Percentiles rank a stretch among this genome's conserved stretches.
These are phyloP conservation scores for Castanea sativa DNA, from an alignment of 306 rosid species.

Conservation along the genomic window DNA sequence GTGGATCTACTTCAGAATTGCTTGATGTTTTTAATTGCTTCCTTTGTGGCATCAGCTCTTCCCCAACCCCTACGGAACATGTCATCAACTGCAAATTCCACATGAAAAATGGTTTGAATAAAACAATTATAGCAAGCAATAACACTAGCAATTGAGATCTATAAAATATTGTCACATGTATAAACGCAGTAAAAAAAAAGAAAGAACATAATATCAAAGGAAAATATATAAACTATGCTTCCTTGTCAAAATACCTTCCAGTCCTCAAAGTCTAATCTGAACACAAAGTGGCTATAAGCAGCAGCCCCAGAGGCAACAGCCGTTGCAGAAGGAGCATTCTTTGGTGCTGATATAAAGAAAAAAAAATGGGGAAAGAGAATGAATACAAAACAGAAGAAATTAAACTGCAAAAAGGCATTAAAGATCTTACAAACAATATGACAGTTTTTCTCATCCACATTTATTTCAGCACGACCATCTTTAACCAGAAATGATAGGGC, in stretches of 20 bases:
- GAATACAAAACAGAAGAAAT: not conserved
- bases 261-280: constrained; percentile 48
- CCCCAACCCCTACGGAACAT: constrained; percentile 26
- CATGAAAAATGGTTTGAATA: not conserved
- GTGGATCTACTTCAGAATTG: not conserved
- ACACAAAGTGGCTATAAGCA: constrained; percentile 42
- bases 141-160: not conserved
- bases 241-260: constrained; percentile 42
- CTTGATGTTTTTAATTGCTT: constrained; percentile 7
- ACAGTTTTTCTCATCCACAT: constrained; percentile 33
- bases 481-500: constrained; percentile 49
- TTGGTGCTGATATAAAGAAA: constrained; percentile 37
- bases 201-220: not conserved
- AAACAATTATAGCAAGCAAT: not conserved
- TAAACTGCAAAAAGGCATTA: constrained; percentile 3
- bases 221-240: not conserved
- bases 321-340: constrained; percentile 49
- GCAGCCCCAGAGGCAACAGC: constrained; percentile 32
- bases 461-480: constrained; percentile 53
- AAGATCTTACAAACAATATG: constrained; percentile 46
- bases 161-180: not conserved
- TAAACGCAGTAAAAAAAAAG: not conserved
- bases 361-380: not conserved
- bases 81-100: constrained; percentile 43
- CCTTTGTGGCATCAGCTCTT: constrained; percentile 55